These are phyloP conservation scores for Rosa rugosa DNA, from an alignment of 306 rosid species.

Conservation along the genomic window DNA sequence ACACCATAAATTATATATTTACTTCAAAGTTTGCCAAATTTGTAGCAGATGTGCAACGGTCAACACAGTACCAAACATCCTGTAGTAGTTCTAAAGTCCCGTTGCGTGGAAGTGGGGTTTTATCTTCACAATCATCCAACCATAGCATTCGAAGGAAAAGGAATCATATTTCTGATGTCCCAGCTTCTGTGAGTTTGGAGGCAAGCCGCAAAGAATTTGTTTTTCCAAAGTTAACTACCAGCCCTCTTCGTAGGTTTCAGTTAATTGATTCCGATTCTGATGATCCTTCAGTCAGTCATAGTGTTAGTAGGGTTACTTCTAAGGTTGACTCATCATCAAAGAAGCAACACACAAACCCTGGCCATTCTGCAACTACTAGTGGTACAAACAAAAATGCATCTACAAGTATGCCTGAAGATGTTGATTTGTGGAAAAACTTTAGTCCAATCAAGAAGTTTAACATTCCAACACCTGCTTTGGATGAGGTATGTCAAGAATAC, in stretches of 20 bases:
- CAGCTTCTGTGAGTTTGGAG: slow-evolving; percentile 43
- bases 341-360: slow-evolving; percentile 11
- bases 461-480: slow-evolving; percentile 76
- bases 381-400: slow-evolving; percentile 30
- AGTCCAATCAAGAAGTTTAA: slow-evolving; percentile 46
- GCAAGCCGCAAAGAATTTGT: slow-evolving; percentile 27
- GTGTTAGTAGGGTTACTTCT: slow-evolving; percentile 23
- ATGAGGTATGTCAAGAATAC: slow-evolving; percentile 66
- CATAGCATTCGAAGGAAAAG: slow-evolving; percentile 38
- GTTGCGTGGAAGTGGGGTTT: slow-evolving; percentile 49
- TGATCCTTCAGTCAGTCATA: slow-evolving; percentile 37
- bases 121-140: slow-evolving; percentile 34
- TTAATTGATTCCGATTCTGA: slow-evolving; percentile 79
- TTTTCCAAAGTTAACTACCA: slow-evolving; percentile 56
- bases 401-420: slow-evolving; percentile 20
- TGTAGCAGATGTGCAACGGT: slow-evolving; percentile 27
- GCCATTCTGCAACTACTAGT: slow-evolving; percentile 21
- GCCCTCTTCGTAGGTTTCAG: slow-evolving; percentile 85
- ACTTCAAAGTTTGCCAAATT: slow-evolving; percentile 10
- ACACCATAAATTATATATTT: neutral
- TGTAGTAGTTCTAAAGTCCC: slow-evolving; percentile 79
- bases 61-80: slow-evolving; percentile 38
- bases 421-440: slow-evolving; percentile 70
- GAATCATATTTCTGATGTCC: slow-evolving; percentile 39
- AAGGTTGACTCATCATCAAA: slow-evolving; percentile 22